Evolutionary conservation across 257 asterid species (phyloP).

Genomic region (Solanum chmielewskii): DNA sequence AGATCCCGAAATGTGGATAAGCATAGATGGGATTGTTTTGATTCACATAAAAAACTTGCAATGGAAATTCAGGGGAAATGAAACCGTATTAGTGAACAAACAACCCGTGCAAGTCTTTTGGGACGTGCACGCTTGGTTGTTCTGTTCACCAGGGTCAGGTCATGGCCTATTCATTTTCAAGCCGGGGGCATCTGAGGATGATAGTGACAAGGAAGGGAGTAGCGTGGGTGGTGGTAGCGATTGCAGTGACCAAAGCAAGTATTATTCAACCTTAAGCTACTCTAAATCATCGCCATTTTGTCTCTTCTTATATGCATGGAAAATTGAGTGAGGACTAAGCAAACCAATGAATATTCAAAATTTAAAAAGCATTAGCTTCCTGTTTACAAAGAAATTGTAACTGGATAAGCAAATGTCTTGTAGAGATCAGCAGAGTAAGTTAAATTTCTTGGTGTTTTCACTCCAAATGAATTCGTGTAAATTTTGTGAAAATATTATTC

Average conservation of each 20-base stretch:
- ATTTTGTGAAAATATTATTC: neutral
- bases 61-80: conserved; percentile 95
- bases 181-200: conserved; percentile 34
- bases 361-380: neutral
- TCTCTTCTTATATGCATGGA: conserved; percentile 68
- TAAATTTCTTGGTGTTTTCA: neutral
- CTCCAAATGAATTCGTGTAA: neutral
- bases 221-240: conserved; percentile 16
- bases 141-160: conserved; percentile 47
- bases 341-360: neutral
- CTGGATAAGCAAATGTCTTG: neutral
- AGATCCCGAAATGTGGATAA: conserved; percentile 98
- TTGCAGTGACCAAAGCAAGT: conserved; percentile 45
- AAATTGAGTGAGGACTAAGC: conserved; percentile 38
- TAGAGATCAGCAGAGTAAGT: neutral
- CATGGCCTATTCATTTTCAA: conserved; percentile 79
- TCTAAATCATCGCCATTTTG: conserved; percentile 44
- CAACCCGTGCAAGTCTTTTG: conserved; percentile 75
- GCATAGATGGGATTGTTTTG: conserved; percentile 86
- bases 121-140: conserved; percentile 93
- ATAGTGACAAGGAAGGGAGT: conserved; percentile 38
- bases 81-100: conserved; percentile 71
- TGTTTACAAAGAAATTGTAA: neutral
- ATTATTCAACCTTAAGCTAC: conserved; percentile 51
- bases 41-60: conserved; percentile 74